These are phyloP conservation scores for Penicillium sp. DNA, from an alignment of 2,329 filamentous ascomycete species.

Conservation along the genomic window DNA sequence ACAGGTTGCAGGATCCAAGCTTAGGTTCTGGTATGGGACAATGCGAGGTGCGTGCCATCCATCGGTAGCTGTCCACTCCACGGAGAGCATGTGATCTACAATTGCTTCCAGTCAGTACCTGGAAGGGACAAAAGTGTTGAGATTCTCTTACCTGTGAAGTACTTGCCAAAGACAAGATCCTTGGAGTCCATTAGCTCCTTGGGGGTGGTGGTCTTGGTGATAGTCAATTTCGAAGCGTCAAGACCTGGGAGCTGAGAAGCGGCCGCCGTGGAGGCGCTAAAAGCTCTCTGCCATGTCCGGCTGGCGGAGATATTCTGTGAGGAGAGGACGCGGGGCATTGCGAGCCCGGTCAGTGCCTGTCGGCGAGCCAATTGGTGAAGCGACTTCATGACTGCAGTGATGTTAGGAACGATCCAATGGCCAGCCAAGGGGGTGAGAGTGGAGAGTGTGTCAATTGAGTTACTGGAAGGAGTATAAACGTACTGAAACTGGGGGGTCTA, in stretches of 20 bases:
- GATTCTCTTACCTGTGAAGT: conserved; percentile 71
- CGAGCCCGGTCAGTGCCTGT: conserved; percentile 27
- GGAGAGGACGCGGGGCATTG: conserved; percentile 21
- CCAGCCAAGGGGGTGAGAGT: background rate
- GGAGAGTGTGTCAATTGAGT: conserved; percentile 7
- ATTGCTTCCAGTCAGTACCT: conserved; percentile 18
- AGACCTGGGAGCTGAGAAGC: conserved; percentile 58
- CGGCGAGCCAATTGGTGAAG: conserved; percentile 37
- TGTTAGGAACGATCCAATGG: conserved; percentile 1
- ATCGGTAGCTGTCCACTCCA: conserved; percentile 83
- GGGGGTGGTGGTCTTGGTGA: conserved; percentile 72
- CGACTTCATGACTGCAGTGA: conserved; percentile 30
- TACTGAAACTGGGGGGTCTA: conserved; percentile 7
- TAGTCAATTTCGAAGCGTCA: conserved; percentile 71
- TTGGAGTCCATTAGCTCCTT: conserved; percentile 71
- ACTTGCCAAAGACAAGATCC: conserved; percentile 83
- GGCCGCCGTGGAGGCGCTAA: conserved; percentile 41
- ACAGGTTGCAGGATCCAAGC: conserved; percentile 90
- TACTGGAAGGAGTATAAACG: background rate
- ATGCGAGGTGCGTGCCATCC: conserved; percentile 85
- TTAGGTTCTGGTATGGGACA: conserved; percentile 93
- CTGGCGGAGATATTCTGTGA: conserved; percentile 26
- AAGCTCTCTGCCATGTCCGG: conserved; percentile 49
- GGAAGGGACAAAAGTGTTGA: background rate
- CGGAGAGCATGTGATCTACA: conserved; percentile 90